Conservation (phyloP, 345 rosid species). For the Hevea brasiliensis region DNA sequence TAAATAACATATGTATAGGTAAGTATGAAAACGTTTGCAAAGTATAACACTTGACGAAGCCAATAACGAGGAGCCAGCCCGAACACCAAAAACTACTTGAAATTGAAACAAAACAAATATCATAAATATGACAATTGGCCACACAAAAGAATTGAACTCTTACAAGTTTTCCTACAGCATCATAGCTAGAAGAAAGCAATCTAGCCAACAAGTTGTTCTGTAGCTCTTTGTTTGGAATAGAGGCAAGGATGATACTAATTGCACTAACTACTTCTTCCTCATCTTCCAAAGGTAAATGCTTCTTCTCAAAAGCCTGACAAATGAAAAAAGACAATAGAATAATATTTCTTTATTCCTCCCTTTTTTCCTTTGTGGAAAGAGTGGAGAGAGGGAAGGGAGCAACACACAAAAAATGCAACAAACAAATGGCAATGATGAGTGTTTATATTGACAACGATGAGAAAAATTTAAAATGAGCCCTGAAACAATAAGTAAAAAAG, state of each 20-base stretch:
- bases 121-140: slow-evolving; percentile 8
- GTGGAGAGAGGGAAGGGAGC: no score
- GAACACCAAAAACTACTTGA: not conserved
- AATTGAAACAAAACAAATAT: not conserved
- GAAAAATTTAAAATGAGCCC: not conserved
- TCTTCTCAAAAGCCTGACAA: slow-evolving; percentile 68
- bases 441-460: not conserved
- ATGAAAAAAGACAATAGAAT: not conserved
- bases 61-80: not conserved
- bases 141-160: slow-evolving; percentile 33
- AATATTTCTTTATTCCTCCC: not conserved
- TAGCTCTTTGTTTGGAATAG: slow-evolving; percentile 67
- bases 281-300: slow-evolving; percentile 73
- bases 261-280: slow-evolving; percentile 90
- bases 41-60: not conserved
- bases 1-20: not conserved
- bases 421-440: not conserved
- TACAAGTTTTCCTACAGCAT: slow-evolving; percentile 79
- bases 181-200: slow-evolving; percentile 85
- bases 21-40: not conserved
- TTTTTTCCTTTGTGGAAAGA: not conserved
- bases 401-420: not conserved
- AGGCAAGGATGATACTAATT: slow-evolving; percentile 64
- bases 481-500: not conserved
- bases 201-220: slow-evolving; percentile 71